Percentiles rank a stretch among this genome's conserved stretches.
phyloP scores from a whole-genome alignment of 805 yeast genomes.

The Grigorovia transvaalensis region DNA sequence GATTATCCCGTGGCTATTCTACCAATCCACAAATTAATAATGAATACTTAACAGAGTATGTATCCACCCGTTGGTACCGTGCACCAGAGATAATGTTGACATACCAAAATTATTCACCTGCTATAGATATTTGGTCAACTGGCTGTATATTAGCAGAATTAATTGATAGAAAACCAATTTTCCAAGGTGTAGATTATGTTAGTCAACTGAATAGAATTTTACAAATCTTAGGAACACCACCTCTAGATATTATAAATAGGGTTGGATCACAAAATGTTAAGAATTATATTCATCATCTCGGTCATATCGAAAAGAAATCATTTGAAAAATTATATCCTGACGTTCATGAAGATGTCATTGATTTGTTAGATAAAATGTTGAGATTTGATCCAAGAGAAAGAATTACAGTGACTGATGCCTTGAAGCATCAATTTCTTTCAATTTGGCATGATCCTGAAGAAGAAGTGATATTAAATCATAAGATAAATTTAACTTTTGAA shows the following conservation, averaged over 20 bases:
- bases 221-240: slow-evolving; percentile 81
- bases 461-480: slow-evolving; percentile 70
- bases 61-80: slow-evolving; percentile 96
- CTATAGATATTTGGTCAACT: slow-evolving; percentile 95
- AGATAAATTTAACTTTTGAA: slow-evolving; percentile 61
- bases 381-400: slow-evolving; percentile 79
- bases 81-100: slow-evolving; percentile 96
- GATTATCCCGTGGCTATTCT: slow-evolving; percentile 87
- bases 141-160: slow-evolving; percentile 95
- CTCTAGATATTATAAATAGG: slow-evolving; percentile 50
- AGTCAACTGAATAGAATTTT: slow-evolving; percentile 86
- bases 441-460: slow-evolving; percentile 91
- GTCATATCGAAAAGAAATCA: slow-evolving; percentile 66
- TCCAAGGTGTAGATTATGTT: slow-evolving; percentile 91
- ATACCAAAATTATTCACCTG: slow-evolving; percentile 87
- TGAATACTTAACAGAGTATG: slow-evolving; percentile 91
- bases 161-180: slow-evolving; percentile 83
- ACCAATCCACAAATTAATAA: slow-evolving; percentile 72
- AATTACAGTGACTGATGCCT: slow-evolving; percentile 78
- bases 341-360: slow-evolving; percentile 79
- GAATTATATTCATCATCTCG: slow-evolving; percentile 77
- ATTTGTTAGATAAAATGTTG: slow-evolving; percentile 63
- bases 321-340: slow-evolving; percentile 60
- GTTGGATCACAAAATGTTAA: slow-evolving; percentile 84
- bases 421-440: slow-evolving; percentile 74